These are phyloP conservation scores for Hypoxylon sp. DNA, from an alignment of 2,329 filamentous ascomycete species.

Conservation along the genomic window DNA sequence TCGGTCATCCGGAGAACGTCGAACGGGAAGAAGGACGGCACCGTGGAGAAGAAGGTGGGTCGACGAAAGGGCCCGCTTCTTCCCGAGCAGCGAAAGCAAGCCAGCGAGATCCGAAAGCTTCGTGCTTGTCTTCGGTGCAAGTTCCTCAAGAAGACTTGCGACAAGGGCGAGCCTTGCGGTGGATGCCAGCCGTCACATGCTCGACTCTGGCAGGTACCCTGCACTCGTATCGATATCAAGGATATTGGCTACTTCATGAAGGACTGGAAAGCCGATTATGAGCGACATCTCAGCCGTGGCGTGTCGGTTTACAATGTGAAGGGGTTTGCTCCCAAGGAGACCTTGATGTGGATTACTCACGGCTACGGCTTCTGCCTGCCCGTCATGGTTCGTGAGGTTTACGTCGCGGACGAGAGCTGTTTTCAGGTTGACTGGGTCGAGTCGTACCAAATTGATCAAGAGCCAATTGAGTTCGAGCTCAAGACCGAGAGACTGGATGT, in stretches of 20 bases:
- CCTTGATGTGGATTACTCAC: conserved; percentile 90
- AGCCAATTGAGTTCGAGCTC: conserved; percentile 84
- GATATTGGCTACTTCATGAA: conserved; percentile 99
- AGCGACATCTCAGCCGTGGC: conserved; percentile 86
- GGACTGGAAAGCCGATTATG: conserved; percentile 98
- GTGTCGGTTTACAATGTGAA: conserved; percentile 97
- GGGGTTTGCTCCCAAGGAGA: conserved; percentile 76
- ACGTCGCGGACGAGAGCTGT: conserved; percentile 89
- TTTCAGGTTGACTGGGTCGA: conserved; percentile 96
- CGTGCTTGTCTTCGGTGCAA: conserved; percentile 95
- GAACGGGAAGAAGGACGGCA: conserved; percentile 81
- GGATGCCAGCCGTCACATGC: conserved; percentile 97
- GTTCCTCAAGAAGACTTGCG: conserved; percentile 99
- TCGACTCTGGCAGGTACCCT: conserved; percentile 95
- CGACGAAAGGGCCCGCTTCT: conserved; percentile 88
- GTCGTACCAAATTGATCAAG: conserved; percentile 73
- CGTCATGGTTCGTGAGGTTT: conserved; percentile 93
- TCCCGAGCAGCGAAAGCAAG: conserved; percentile 95
- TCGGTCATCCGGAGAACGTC: conserved; percentile 83
- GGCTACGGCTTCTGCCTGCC: conserved; percentile 94
- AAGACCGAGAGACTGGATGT: conserved; percentile 90
- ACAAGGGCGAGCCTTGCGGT: conserved; percentile 95
- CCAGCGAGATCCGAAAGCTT: conserved; percentile 95
- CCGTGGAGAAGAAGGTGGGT: conserved; percentile 89
- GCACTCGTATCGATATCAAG: conserved; percentile 98